phyloP scores from a whole-genome alignment of 1,284 basidiomycete genomes.

The Pholiota adiposa region DNA sequence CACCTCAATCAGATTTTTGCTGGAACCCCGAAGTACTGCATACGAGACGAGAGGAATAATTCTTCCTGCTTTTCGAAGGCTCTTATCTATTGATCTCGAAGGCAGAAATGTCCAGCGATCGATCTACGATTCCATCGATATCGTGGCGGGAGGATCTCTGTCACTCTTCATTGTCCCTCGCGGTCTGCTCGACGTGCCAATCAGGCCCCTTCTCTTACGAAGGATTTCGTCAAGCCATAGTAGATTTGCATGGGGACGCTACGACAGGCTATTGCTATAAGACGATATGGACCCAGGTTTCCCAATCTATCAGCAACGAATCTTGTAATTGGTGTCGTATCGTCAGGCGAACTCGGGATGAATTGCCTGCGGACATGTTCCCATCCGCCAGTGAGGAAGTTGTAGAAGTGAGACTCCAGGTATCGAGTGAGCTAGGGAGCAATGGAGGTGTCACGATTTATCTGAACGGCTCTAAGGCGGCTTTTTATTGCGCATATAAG shows the following conservation, averaged over 20 bases:
- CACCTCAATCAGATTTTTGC: too few relatives aligned
- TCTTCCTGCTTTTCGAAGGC: too few relatives aligned
- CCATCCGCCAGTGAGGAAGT: neutral
- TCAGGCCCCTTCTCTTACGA: constrained; percentile 11
- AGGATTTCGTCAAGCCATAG: constrained; percentile 7
- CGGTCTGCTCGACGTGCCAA: constrained; percentile 3
- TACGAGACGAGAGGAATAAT: too few relatives aligned
- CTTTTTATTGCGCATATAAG: neutral
- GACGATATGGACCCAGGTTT: constrained; percentile 4
- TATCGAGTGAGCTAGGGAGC: neutral
- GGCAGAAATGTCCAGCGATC: too few relatives aligned
- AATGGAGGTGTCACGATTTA: neutral
- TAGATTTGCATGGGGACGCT: too few relatives aligned
- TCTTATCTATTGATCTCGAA: too few relatives aligned
- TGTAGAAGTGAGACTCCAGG: neutral
- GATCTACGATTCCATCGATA: too few relatives aligned
- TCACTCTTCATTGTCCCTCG: neutral
- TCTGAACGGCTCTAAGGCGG: neutral
- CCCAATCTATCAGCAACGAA: constrained; percentile 1
- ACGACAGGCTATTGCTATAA: constrained; percentile 10
- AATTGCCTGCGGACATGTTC: neutral
- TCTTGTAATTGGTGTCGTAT: constrained; percentile 3
- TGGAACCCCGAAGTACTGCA: too few relatives aligned
- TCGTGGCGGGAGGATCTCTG: too few relatives aligned
- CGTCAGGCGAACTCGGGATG: neutral